Evolutionary conservation across 164 flowering plant genomes (phyloP).

Genomic region (Aristolochia contorta): DNA sequence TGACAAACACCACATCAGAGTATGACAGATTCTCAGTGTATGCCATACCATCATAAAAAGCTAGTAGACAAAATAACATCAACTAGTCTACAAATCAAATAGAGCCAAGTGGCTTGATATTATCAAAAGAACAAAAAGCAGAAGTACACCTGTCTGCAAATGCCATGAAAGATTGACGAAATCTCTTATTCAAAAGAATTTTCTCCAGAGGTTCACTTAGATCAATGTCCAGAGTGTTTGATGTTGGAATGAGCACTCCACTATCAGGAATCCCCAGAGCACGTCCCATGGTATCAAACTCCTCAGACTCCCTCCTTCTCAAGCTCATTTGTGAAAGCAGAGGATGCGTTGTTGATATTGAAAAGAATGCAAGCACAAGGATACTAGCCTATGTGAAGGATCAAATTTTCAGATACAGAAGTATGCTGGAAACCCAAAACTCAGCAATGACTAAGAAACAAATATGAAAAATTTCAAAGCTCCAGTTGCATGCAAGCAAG

Average conservation of each 20-base stretch:
- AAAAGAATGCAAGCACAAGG: conserved; percentile 62
- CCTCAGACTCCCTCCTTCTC: conserved; percentile 40
- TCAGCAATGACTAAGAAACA: too few species aligned
- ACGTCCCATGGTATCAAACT: conserved; percentile 51
- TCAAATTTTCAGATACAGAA: conserved; percentile 1
- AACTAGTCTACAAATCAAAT: too few species aligned
- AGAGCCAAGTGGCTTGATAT: too few species aligned
- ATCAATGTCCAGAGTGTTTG: conserved; percentile 24
- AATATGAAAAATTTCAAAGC: too few species aligned
- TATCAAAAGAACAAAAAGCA: too few species aligned
- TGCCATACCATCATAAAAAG: too few species aligned
- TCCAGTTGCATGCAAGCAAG: not conserved
- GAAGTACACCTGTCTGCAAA: conserved; percentile 70
- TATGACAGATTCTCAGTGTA: too few species aligned
- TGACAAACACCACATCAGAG: too few species aligned
- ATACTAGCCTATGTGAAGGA: conserved; percentile 48
- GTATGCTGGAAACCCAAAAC: conserved; percentile 6
- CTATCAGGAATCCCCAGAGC: conserved; percentile 82
- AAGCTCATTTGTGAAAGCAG: conserved; percentile 73
- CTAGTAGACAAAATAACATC: too few species aligned
- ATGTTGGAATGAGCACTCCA: conserved; percentile 36
- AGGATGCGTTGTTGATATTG: conserved; percentile 72
- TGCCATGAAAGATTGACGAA: conserved; percentile 70
- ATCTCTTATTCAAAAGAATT: conserved; percentile 63
- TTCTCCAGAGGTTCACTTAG: conserved; percentile 67